A percentile compares a stretch with the other conserved stretches of the same genome.
Evolutionary conservation across 192 early-diverging fungal species (phyloP).

Genomic region (Coemansia sp.): DNA sequence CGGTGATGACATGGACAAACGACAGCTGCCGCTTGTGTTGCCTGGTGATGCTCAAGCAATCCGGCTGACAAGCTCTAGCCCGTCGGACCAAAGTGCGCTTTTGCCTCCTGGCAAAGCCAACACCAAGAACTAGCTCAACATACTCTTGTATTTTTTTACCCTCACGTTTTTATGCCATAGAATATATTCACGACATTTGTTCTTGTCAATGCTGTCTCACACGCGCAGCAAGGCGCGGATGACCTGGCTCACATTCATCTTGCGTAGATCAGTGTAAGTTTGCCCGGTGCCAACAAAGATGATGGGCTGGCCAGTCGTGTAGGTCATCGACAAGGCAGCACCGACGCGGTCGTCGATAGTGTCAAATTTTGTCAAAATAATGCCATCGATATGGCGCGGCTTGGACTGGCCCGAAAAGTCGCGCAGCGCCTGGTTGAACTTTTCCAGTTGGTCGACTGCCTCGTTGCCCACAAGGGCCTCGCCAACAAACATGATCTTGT

Average conservation of each 20-base stretch:
- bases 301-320: conserved; percentile 92
- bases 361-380: conserved; percentile 95
- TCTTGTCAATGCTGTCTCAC: neutral
- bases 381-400: conserved; percentile 91
- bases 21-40: neutral
- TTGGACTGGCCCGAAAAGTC: conserved; percentile 80
- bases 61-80: neutral
- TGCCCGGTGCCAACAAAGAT: conserved; percentile 97
- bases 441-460: conserved; percentile 91
- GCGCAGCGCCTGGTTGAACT: conserved; percentile 91
- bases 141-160: neutral
- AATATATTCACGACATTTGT: too few species aligned
- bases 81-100: neutral
- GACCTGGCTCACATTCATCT: conserved; percentile 76
- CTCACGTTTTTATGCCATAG: too few species aligned
- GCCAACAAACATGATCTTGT: conserved; percentile 97
- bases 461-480: conserved; percentile 97
- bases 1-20: neutral
- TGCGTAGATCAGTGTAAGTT: conserved; percentile 92
- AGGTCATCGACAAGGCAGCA: conserved; percentile 93
- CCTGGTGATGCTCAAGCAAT: neutral
- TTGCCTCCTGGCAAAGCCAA: neutral
- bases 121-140: too few species aligned
- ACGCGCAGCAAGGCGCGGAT: conserved; percentile 61
- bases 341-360: conserved; percentile 97